phyloP scores from a whole-genome alignment of 2,329 filamentous ascomycete species.

The Paraconiothyrium sp. region DNA sequence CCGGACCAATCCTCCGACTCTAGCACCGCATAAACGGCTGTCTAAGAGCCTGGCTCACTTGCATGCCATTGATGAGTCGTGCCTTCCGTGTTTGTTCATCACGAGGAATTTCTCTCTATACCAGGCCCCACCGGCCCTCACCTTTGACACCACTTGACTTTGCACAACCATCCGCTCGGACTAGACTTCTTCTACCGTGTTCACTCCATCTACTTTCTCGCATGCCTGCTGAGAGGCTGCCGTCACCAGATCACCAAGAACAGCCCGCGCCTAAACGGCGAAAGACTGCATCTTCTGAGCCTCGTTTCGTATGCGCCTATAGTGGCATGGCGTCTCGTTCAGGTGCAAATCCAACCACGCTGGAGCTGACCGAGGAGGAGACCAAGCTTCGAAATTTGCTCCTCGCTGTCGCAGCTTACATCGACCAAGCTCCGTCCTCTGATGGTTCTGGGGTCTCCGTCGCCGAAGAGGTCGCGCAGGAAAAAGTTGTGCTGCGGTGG shows the following conservation, averaged over 20 bases:
- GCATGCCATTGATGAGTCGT: conserved; percentile 43
- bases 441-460: conserved; percentile 46
- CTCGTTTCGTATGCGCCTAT: conserved; percentile 35
- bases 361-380: conserved; percentile 75
- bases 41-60: conserved; percentile 30
- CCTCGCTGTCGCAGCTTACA: conserved; percentile 79
- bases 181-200: not conserved
- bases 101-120: conserved; percentile 33
- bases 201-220: conserved; percentile 26
- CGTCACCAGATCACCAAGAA: conserved; percentile 30
- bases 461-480: conserved; percentile 56
- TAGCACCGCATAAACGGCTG: not conserved
- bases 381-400: conserved; percentile 77
- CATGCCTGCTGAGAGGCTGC: conserved; percentile 40
- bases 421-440: conserved; percentile 58
- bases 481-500: conserved; percentile 69
- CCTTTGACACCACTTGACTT: conserved; percentile 6
- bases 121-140: conserved; percentile 32
- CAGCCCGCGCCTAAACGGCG: conserved; percentile 44
- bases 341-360: conserved; percentile 34
- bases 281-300: conserved; percentile 30
- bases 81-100: conserved; percentile 40
- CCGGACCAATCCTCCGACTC: not conserved
- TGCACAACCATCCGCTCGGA: not conserved
- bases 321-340: conserved; percentile 39